Base-by-base conservation (phyloP, 495 filamentous ascomycete species). In the Talaromyces thailandensis region DNA sequence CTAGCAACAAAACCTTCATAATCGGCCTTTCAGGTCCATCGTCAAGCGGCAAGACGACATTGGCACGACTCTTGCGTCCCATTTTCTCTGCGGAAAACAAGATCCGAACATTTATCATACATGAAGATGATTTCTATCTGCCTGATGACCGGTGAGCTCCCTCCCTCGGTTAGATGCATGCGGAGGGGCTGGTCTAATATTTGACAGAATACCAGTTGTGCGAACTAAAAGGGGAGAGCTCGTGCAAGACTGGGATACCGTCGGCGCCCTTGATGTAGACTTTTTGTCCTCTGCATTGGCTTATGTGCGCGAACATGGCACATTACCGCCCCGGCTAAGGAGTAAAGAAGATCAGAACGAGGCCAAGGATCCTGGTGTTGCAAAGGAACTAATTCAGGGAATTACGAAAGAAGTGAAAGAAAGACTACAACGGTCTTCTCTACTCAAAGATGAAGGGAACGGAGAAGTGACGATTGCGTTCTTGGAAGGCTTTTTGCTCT, bases 51-150 rank as follows among this genome's bases (percentile, higher is more conserved):
- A 93, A 93, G 76, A 93, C 89, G 14, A 92, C 90, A 51, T 78
- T 92, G 14, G 84, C 89, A 45, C 80, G 90, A 3, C 80, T 93
- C 9, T 78, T 96, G 8, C 86, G 87, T 58, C 80, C 82, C 53
- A 83, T 92, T 63, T 91, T 95, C 64, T 67, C 62, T 62, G 25
- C 61, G 1, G 45, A 62, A 6, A 50, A 57, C 29, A 52, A 43
- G n/a, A 56, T 78, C 16, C 67, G 66, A 6, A 84, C 85, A 2
- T 92, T 91, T 65, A 88, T 96, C 64, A 79, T 97, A 45, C 92
- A 96, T 70, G 84, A 94, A 71, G 93, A 98, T 75, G 93, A 98
- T 72, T 98, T 96, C 71, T 98, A 92, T 72, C 82, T 81, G 40
- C 69, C 89, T 1, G 92, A 97, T 68, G 70, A 81, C n/a, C 76